These are phyloP conservation scores for Apiospora malaysiana DNA, from an alignment of 2,329 filamentous ascomycete genomes.

Conservation along the genomic window DNA sequence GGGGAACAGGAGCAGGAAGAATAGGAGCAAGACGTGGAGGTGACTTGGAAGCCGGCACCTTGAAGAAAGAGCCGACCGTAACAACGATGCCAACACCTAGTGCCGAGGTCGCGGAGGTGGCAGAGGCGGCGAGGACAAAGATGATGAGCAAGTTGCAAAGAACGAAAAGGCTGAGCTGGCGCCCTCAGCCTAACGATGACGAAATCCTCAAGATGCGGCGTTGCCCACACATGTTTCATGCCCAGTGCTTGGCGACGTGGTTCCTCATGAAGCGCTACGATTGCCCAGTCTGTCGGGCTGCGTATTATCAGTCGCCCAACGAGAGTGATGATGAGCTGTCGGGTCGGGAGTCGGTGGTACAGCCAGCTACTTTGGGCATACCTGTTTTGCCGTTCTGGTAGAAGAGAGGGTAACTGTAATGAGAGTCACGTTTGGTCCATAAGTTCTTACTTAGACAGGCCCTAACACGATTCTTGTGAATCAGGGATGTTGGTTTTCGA, in stretches of 20 bases:
- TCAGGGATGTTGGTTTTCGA: too few relatives aligned
- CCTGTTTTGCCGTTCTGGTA: conserved; percentile 31
- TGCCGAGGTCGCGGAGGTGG: conserved; percentile 22
- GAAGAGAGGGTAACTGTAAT: background rate
- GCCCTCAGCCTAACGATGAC: conserved; percentile 31
- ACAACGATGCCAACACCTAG: background rate
- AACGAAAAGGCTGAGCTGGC: background rate
- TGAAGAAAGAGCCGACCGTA: conserved; percentile 17
- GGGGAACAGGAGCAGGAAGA: conserved; percentile 13
- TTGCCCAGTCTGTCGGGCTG: conserved; percentile 46
- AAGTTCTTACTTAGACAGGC: background rate
- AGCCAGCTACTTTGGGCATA: conserved; percentile 24
- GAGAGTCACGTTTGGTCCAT: background rate
- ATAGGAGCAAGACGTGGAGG: conserved; percentile 26
- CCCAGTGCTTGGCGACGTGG: conserved; percentile 47
- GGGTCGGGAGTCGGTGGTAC: background rate
- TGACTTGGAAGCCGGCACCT: conserved; percentile 23
- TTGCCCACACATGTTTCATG: conserved; percentile 48
- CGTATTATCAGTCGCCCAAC: conserved; percentile 33
- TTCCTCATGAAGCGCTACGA: conserved; percentile 43
- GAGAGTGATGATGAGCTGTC: conserved; percentile 20
- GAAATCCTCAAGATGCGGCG: conserved; percentile 44
- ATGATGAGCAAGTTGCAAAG: background rate
- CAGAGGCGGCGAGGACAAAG: conserved; percentile 20
- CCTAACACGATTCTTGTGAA: background rate